Evolutionary conservation across 371 early-diverging fungal species (phyloP).

Genomic region (Mucor lusitanicus): DNA sequence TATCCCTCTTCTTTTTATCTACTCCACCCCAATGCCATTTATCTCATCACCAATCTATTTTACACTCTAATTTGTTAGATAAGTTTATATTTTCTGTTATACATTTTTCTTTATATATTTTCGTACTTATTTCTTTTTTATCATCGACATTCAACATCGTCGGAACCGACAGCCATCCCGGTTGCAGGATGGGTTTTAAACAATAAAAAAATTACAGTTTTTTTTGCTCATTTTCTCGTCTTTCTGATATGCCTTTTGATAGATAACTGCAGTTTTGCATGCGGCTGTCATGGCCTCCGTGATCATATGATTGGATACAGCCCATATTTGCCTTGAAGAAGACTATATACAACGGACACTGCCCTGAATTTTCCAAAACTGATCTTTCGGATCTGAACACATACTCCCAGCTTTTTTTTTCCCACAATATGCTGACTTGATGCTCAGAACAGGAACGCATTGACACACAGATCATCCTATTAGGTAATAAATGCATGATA

Average conservation of each 20-base stretch:
- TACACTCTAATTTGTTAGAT: constrained; percentile 26
- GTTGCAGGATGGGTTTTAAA: constrained; percentile 39
- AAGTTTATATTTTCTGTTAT: constrained; percentile 16
- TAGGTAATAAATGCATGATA: too few relatives aligned
- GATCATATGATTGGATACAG: neutral
- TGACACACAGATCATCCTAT: too few relatives aligned
- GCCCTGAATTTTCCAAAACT: too few relatives aligned
- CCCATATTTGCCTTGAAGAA: too few relatives aligned
- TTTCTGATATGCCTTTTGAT: neutral
- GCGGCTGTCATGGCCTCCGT: constrained; percentile 1
- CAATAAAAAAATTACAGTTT: constrained; percentile 1
- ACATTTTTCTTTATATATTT: constrained; percentile 4
- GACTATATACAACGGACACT: neutral
- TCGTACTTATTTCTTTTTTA: constrained; percentile 19
- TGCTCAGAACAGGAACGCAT: too few relatives aligned
- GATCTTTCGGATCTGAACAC: too few relatives aligned
- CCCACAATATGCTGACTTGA: too few relatives aligned
- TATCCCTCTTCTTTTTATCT: constrained; percentile 16
- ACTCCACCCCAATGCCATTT: neutral
- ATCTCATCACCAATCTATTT: neutral
- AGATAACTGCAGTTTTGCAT: neutral
- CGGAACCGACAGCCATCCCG: constrained; percentile 42
- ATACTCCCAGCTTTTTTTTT: too few relatives aligned
- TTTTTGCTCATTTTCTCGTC: neutral
- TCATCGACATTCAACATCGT: constrained; percentile 38